These are phyloP conservation scores for Pythium dissotocum DNA, from an alignment of 352 stramenopile genomes.

Conservation along the genomic window DNA sequence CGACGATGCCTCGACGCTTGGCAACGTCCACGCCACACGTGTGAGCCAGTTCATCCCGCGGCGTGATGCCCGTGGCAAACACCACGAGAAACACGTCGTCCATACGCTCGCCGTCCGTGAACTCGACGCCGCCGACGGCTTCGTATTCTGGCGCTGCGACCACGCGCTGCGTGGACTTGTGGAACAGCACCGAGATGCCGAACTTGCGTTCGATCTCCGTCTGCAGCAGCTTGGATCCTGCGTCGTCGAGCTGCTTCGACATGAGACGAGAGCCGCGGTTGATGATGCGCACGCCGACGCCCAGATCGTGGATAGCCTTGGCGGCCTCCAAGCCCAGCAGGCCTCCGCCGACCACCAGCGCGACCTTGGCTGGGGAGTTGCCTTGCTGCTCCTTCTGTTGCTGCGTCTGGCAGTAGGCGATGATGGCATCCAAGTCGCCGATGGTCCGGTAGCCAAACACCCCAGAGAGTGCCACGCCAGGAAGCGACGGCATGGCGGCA, in stretches of 20 bases:
- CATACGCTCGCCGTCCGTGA: constrained; percentile 77
- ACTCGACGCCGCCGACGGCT: constrained; percentile 67
- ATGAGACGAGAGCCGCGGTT: constrained; percentile 92
- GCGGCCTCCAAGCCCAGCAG: constrained; percentile 86
- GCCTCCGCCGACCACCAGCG: constrained; percentile 69
- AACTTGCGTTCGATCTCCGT: constrained; percentile 88
- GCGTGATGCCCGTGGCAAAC: constrained; percentile 90
- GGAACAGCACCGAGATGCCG: constrained; percentile 86
- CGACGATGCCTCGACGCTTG: constrained; percentile 86
- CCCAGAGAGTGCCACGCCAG: constrained; percentile 74
- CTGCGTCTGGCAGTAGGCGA: constrained; percentile 77
- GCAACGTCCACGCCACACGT: constrained; percentile 65
- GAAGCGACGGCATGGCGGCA: constrained; percentile 86
- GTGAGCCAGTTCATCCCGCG: constrained; percentile 86
- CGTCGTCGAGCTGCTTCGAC: constrained; percentile 92
- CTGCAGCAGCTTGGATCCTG: constrained; percentile 87
- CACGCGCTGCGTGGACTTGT: constrained; percentile 77
- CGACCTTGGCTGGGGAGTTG: constrained; percentile 33
- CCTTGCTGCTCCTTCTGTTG: constrained; percentile 30
- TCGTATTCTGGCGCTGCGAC: constrained; percentile 43
- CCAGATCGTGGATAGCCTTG: constrained; percentile 91
- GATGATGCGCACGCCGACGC: constrained; percentile 87
- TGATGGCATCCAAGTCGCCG: constrained; percentile 89
- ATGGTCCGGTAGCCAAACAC: constrained; percentile 95
- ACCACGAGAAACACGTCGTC: constrained; percentile 92